Evolutionary conservation across 2,329 filamentous ascomycete genomes (phyloP), one percentile per base, ranked within the genome.

Genomic region (Fusarium bulbicola): DNA sequence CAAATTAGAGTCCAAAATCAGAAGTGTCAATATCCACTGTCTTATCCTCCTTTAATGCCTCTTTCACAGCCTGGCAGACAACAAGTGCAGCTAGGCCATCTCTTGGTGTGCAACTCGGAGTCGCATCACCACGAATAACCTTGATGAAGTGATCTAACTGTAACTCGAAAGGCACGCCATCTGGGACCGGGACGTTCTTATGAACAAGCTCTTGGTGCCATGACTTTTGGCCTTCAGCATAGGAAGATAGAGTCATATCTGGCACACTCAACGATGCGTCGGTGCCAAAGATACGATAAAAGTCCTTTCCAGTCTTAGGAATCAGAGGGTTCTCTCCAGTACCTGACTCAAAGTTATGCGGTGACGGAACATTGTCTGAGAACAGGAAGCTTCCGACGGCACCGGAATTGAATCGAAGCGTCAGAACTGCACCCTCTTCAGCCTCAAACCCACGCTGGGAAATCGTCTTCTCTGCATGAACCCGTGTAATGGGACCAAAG

Each of bases 271-370:
- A 74, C 26, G 82, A 84, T 1, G 80, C 88, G 6, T 86, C 79
- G 0, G 84, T 85, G 0, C 87, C 88, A 66, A 90, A 86, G n/a
- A 90, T 84, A 2, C 87, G 83, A 65, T 89, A 90, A 56, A 88
- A 85, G 69, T 84, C 84, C 65, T 79, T 79, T 1, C 76, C 80
- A 5, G 81, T 77, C 13, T 79, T 77, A 0, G 87, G 84, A 54
- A 90, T 86, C 2, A 82, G 77, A 0, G 88, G 86, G 65, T 90
- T 91, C 79, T 91, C 89, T 5, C 88, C 88, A 1, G 89, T 90
- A 0, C 87, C 88, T 5, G 83, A 79, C 75, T 90, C 89, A 54
- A 90, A 90, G 63, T 83, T 87, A 75, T 89, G 84, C 3, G 86
- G 85, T 1, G 85, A 86, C 0, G 86, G 84, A 0, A 84, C 82